Base-by-base conservation (phyloP, 179 eudicot species). In the Vitellaria paradoxa region DNA sequence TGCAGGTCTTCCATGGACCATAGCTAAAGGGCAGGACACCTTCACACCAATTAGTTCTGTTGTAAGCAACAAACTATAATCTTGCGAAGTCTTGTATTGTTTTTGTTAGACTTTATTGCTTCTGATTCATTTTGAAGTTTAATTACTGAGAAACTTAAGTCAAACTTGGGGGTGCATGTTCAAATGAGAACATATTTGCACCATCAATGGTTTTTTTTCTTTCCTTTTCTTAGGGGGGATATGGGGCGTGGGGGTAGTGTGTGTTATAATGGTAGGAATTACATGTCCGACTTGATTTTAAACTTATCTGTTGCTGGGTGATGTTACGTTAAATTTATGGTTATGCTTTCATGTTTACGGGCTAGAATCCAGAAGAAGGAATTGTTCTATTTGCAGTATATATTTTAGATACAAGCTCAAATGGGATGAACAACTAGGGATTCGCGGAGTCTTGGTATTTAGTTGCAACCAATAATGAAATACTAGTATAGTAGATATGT, bases 1-100 rank as follows among this genome's bases (percentile, higher is more conserved):
- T 83, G 98, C 96, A 87, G 99, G 99, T 65, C 99, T 96, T 78
- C 99, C 99, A 50, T 96, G 99, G 99, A 84, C 89, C 73, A 82
- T 84, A 61, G 93, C 99, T 77, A 96, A 96, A 86, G 99, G 97
- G 64, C 99, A 91, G 85, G 99, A 96, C 86, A 96, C 99, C 55
- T 96, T 96, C 87, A 93, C 99, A 42, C 99, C 99, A 68, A 96
- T 96, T 83, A 93, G 99, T 86, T 78, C 85, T 63, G 83, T 96
- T 85, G 99, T 96, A 91, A 81, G 86, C 77, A 55, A 40, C 62
- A 15, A 24, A 37, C 23, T 50, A n/a, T 13, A 56, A 40, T n/a
- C 15, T 23, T 46, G 37, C 37, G 3, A 55, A 60, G 18, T 71
- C 18, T 70, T 78, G 24, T 74, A 23, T 13, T 30, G 37, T 0